Evolutionary conservation across 306 rosid species (phyloP), one percentile per base, ranked within the genome.

Genomic region (Acacia crassicarpa): DNA sequence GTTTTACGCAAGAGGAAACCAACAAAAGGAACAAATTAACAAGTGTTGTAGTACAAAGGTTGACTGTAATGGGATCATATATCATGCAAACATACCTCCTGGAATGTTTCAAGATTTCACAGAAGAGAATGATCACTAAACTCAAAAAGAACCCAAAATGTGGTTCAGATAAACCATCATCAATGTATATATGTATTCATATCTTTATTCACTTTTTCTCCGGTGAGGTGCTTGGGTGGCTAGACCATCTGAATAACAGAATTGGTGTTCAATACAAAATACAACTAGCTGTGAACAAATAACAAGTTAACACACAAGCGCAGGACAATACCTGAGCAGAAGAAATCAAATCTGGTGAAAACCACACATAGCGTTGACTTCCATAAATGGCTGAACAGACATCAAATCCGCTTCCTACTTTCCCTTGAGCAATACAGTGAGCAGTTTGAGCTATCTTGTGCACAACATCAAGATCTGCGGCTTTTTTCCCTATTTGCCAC

Each of bases 371-470:
- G 58, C 94, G 94, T 23, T 95, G 99, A 86, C 99, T 93, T n/a
- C 99, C 99, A 90, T 92, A 93, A 86, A 93, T 97, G 5, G 98
- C 99, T 82, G 99, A 93, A 82, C 96, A 90, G 83, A 95, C 97
- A 88, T 95, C 99, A 91, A 93, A 93, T 71, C 99, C 99, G 77
- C 99, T 93, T 63, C 99, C 99, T 79, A 95, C 94, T 89, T 95
- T 95, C 77, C 99, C 99, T 62, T 95, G 99, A 27, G 99, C 97
- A 82, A 93, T 82, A 80, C 98, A 95, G 78, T 95, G 99, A 72
- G 99, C 97, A 69, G 92, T 91, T 90, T 95, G 99, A 89, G 99
- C 93, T 80, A 95, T 91, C 70, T 89, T 85, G 84, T 95, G 99
- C 83, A 95, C 94, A 62, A 88, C 15, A 80, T 95, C 97, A 81